Evolutionary conservation across 257 asterid species (phyloP), one percentile per base, ranked within the genome.

Genomic region (Plantago ovata): DNA sequence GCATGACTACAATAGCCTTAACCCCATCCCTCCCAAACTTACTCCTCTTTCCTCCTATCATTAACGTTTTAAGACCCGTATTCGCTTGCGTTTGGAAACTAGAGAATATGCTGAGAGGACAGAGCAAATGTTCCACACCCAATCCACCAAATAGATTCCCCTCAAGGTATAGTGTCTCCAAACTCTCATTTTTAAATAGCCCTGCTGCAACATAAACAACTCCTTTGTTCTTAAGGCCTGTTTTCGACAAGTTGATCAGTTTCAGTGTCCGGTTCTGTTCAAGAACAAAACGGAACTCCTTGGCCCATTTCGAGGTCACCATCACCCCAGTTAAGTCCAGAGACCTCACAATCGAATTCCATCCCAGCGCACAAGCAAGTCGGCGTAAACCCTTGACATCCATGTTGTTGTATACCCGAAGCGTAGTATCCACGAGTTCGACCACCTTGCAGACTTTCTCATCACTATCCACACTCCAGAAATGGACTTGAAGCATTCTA

Each of bases 51-150:
- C 95, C 97, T 23, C 95, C 97, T 20, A 90, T 63, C 42, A 81
- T 75, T 33, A 89, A 46, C 4, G 77, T 68, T 67, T 79, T 90
- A 18, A 90, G 72, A 36, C 78, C 38, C 11, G 71, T 71, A 44
- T 89, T 89, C 10, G 95, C 97, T 67, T 77, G 95, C 58, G 42
- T 80, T 69, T 89, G 97, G 76, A 80, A 71, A 13, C 84, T 38
- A 0, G 97, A 82, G 69, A 84, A 89, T 45, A 78, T 77, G 81
- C 82, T 86, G 60, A 89, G 54, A n/a, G 97, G 97, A 62, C 95
- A 84, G 58, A 89, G 88, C 43, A 89, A 67, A 70, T 89, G 97
- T 59, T 89, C 95, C 2, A 86, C 69, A 0, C 95, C 95, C 9
- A 76, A 42, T 16, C 90, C 95, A 0, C 86, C 81, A 6, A 78